A percentile compares a stretch with the other conserved stretches of the same genome.
Conservation (phyloP, 495 filamentous ascomycete genomes). For the Hypoxylon perforatum region DNA sequence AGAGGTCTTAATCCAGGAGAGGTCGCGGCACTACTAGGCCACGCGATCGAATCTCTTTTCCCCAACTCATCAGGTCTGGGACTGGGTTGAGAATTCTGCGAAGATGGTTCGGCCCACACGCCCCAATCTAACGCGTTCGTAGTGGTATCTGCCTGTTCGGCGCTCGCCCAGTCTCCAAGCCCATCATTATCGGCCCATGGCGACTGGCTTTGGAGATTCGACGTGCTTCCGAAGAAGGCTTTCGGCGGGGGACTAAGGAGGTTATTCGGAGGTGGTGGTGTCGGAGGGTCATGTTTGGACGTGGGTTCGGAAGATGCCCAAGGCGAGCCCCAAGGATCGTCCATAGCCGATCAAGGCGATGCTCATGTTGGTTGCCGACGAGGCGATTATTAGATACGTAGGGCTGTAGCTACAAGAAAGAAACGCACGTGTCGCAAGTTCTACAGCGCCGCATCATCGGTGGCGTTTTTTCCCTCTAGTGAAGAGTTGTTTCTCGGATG, state of each 20-base stretch:
- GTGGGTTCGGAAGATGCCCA: constrained; percentile 54
- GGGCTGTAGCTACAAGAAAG: constrained; percentile 11
- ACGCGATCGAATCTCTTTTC: constrained; percentile 52
- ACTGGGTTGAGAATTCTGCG: constrained; percentile 48
- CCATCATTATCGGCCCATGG: constrained; percentile 60
- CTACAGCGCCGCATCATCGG: constrained; percentile 18
- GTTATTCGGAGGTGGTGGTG: constrained; percentile 47
- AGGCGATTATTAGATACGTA: constrained; percentile 1
- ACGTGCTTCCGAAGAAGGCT: constrained; percentile 54
- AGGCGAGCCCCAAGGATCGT: constrained; percentile 68
- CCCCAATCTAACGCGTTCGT: constrained; percentile 51
- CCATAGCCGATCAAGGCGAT: constrained; percentile 55
- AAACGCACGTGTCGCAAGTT: constrained; percentile 4
- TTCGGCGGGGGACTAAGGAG: constrained; percentile 58
- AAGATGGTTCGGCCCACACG: constrained; percentile 47
- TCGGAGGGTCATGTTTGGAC: constrained; percentile 40
- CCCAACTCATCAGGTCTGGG: constrained; percentile 43
- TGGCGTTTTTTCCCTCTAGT: not conserved
- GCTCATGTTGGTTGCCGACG: constrained; percentile 39
- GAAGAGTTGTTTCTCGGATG: constrained; percentile 15
- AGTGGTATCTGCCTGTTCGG: constrained; percentile 36
- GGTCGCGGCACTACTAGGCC: constrained; percentile 51
- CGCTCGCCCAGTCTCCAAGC: constrained; percentile 54
- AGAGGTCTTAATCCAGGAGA: constrained; percentile 42
- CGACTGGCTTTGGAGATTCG: constrained; percentile 47